Base-by-base conservation (phyloP, 768 basidiomycete species). In the Mycena latifolia region DNA sequence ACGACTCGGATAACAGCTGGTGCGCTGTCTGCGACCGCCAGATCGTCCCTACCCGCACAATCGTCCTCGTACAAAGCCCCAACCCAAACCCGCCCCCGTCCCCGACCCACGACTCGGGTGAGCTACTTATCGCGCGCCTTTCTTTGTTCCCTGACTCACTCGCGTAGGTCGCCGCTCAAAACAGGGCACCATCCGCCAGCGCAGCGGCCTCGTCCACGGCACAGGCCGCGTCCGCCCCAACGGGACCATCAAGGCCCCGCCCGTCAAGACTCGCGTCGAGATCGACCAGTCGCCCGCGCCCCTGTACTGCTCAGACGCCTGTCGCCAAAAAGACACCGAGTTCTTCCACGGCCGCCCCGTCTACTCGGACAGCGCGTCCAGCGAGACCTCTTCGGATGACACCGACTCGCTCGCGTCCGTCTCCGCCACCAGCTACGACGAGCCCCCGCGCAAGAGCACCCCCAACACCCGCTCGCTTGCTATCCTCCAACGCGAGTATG, bases 301-400 rank as follows among this genome's bases (percentile, higher is more conserved):
- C 22, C 85, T 94, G 63, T 94, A 95, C 79, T 95, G 93, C 78
- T 94, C 92, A 1, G 91, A 92, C 67, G 86, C 90, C 72, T 95
- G 93, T 74, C 83, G 86, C 65, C 76, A 89, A 45, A 78, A 79
- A 43, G 93, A 94, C 76, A 74, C 89, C 70, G 80, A 81, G 71
- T 75, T 75, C 71, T 72, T 72, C 28, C 75, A 80, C 41, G 79
- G 79, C 37, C 78, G 17, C 55, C 77, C 84, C 51, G 81, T 81
- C 35, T 62, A 57, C 79, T 83, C 72, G 75, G 84, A 68, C 86
- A 82, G 74, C 75, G 86, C 69, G 87, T 86, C 29, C 77, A 80
- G 66, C 80, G 80, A 25, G 75, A 80, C 15, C 78, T 6, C 8
- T 14, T 79, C 2, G 8, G 24, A 25, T 22, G 45, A 25, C 45